Percentiles rank a stretch among this genome's conserved stretches.
phyloP scores from a whole-genome alignment of 2,329 filamentous ascomycete species.

The Penicillium sp. region DNA sequence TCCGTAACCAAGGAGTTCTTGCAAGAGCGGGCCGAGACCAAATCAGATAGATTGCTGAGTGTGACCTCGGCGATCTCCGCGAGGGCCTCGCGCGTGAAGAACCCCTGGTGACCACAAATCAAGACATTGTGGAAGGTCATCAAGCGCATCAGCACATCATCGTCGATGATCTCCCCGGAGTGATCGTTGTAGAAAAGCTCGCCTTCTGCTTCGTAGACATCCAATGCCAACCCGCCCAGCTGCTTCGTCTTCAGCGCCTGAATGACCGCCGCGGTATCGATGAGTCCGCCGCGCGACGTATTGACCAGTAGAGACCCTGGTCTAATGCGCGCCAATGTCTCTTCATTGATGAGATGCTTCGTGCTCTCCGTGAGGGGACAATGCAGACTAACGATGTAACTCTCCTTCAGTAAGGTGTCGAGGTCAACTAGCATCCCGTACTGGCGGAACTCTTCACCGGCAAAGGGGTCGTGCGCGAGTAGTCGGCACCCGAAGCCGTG shows the following conservation, averaged over 20 bases:
- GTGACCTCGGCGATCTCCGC: constrained; percentile 62
- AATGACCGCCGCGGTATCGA: constrained; percentile 61
- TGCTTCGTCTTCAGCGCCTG: constrained; percentile 59
- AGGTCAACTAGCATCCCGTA: constrained; percentile 55
- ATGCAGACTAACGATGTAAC: constrained; percentile 64
- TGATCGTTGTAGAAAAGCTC: constrained; percentile 64
- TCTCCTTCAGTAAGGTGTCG: constrained; percentile 53
- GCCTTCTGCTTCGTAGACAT: constrained; percentile 65
- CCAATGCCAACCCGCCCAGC: constrained; percentile 62
- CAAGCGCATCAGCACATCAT: constrained; percentile 64
- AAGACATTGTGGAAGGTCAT: constrained; percentile 68
- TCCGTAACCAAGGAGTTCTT: constrained; percentile 32
- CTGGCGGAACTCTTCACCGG: constrained; percentile 49
- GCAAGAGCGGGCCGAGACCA: constrained; percentile 25
- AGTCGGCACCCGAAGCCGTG: constrained; percentile 63
- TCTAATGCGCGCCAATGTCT: constrained; percentile 57
- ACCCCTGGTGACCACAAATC: constrained; percentile 66
- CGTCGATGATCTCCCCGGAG: constrained; percentile 63
- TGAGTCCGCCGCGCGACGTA: constrained; percentile 64
- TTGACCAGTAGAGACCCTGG: constrained; percentile 60
- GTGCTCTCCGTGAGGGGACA: constrained; percentile 63
- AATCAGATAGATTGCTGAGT: constrained; percentile 52
- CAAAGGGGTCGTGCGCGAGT: constrained; percentile 60
- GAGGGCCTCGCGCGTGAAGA: constrained; percentile 66
- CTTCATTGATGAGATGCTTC: constrained; percentile 58